Base-by-base conservation (phyloP, 176 grass and related monocot species). In the Eleusine coracana region DNA sequence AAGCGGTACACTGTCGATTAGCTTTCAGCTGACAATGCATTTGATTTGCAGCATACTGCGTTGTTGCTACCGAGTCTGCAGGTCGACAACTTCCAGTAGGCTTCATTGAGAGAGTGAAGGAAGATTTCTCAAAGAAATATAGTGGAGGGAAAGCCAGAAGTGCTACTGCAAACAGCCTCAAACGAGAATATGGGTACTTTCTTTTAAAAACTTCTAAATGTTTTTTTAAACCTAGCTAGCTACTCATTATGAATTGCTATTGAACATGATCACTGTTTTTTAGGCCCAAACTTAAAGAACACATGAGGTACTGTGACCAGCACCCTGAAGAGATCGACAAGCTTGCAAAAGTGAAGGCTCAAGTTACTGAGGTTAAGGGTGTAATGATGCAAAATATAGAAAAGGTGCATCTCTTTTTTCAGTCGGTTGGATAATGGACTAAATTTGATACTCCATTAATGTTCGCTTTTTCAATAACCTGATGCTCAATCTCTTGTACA, bases 301-400 rank as follows among this genome's bases (percentile, higher is more conserved):
- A 97, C 78, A 97, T 97, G 94, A 88, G 46, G 84, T 97, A 89
- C 11, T 97, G 94, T 86, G 87, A 91, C 48, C 81, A 86, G 38
- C 91, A 97, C 82, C 94, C 94, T 34, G 94, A 93, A 59, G 94
- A 93, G 74, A 91, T 93, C 16, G 90, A 80, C 89, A 97, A 97
- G 61, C 91, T 97, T 74, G 91, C 91, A 5, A 97, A 97, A 71
- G 94, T 97, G 66, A 93, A 97, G 73, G 94, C 94, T 81, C 94
- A 97, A 44, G 94, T 93, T 87, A 91, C 94, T 61, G 94, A 97
- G 83, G 94, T 97, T 18, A 97, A 97, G 44, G 94, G 94, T 54
- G 94, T 97, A 6, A 97, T 97, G 94, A 97, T 97, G 94, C 91
- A 97, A 91, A 97, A 97, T 50, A 97, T 97, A 0, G 94, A 97